Conservation (phyloP, 1,139 yeast genomes). For the Pneumocystis carinii region DNA sequence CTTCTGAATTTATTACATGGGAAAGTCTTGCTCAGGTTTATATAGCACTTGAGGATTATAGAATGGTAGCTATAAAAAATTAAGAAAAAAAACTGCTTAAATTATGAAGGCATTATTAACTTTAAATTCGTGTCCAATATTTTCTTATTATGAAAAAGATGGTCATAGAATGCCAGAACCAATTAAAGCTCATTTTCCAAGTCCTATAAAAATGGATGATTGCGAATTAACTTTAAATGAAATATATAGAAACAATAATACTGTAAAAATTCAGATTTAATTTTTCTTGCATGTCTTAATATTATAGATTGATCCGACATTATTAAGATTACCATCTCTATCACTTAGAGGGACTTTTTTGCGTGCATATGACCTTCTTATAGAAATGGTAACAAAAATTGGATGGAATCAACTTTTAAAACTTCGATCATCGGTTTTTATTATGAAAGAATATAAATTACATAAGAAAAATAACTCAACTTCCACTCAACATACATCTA, state of each 20-base stretch:
- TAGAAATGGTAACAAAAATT: constrained; percentile 47
- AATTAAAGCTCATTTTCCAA: constrained; percentile 56
- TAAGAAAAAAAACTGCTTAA: background rate
- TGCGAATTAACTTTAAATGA: constrained; percentile 36
- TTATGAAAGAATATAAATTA: constrained; percentile 71
- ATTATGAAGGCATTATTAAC: constrained; percentile 48
- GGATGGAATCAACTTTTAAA: constrained; percentile 87
- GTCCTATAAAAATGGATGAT: constrained; percentile 58
- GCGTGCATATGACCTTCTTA: constrained; percentile 63
- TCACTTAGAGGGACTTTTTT: constrained; percentile 65
- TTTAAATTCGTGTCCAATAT: constrained; percentile 87
- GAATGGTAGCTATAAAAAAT: constrained; percentile 20
- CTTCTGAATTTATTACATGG: constrained; percentile 81
- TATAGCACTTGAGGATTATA: constrained; percentile 53
- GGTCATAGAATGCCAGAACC: constrained; percentile 43
- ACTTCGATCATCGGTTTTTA: constrained; percentile 70
- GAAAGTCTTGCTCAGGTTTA: constrained; percentile 56
- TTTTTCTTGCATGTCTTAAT: constrained; percentile 16
- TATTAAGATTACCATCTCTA: constrained; percentile 61
- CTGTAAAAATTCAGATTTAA: background rate
- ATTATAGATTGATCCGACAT: constrained; percentile 50
- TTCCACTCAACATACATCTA: background rate
- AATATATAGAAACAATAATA: constrained; percentile 12
- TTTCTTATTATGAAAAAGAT: constrained; percentile 47
- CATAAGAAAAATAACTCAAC: constrained; percentile 17